These are phyloP conservation scores for Symbiodinium natans DNA, from an alignment of 73 alveolate species.

Conservation along the genomic window DNA sequence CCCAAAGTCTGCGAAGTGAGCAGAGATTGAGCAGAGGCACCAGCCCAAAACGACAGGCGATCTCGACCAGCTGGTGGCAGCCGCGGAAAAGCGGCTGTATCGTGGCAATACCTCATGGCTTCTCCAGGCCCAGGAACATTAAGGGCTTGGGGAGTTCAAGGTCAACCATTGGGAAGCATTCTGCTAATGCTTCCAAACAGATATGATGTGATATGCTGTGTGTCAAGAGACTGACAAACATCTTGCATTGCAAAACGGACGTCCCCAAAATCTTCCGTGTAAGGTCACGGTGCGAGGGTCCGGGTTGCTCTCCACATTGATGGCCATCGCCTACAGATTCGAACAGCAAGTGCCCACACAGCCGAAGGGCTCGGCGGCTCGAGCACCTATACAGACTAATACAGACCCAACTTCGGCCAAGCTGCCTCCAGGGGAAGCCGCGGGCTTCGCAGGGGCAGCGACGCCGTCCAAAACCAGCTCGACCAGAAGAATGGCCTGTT, in stretches of 20 bases:
- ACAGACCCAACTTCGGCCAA: too few relatives aligned
- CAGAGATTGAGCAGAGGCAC: background rate
- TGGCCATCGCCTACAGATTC: background rate
- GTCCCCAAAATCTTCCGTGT: too few relatives aligned
- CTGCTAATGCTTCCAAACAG: too few relatives aligned
- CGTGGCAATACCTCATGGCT: conserved; percentile 13
- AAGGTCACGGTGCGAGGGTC: background rate
- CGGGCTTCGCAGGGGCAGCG: background rate
- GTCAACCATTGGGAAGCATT: too few relatives aligned
- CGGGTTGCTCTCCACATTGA: background rate
- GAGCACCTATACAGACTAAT: too few relatives aligned
- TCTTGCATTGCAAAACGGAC: background rate
- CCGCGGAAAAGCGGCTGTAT: background rate
- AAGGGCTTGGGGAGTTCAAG: too few relatives aligned
- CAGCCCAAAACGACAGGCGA: background rate
- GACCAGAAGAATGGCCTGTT: conserved; percentile 11
- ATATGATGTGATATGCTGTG: too few relatives aligned
- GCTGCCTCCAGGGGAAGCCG: background rate
- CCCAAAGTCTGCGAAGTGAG: too few relatives aligned
- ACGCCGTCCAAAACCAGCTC: conserved; percentile 1
- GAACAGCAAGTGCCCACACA: too few relatives aligned
- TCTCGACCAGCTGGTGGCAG: conserved; percentile 22
- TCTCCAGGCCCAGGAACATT: too few relatives aligned
- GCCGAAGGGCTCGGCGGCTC: too few relatives aligned
- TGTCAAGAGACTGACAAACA: background rate